Evolutionary conservation across 2,329 filamentous ascomycete species (phyloP), one percentile per base, ranked within the genome.

Genomic region (Rutstroemia sydowiana): DNA sequence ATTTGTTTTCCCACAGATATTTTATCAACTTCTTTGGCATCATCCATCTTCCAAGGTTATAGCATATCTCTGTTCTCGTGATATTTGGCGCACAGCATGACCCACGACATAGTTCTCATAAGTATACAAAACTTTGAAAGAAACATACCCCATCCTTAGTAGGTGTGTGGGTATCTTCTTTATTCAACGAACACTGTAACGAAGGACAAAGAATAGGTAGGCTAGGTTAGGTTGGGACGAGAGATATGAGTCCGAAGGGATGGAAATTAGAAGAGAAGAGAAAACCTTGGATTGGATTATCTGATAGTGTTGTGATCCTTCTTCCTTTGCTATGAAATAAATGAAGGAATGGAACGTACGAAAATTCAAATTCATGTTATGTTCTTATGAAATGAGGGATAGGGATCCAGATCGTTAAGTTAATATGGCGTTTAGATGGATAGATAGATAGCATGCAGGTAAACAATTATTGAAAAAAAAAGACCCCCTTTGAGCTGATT

Each of bases 361-460:
- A 37, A 18, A 37, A 20, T 11, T 32, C 45, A 30, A 28, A 31
- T 26, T 28, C 28, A 46, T n/a, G 20, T 16, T 16, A 39, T 39
- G 20, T 39, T 39, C 16, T 39, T 6, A 16, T 10, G 20, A 39
- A 14, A 23, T 23, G 14, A 13, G 47, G 23, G 20, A 23, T 23
- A 21, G 18, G 47, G 23, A 14, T 30, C 36, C n/a, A 51, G 39
- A 51, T 51, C 32, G 31, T 40, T 51, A 45, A 51, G 31, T 40
- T 51, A 45, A 51, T 51, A 45, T 37, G 48, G 41, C 48, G 32
- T 51, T 51, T 45, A 51, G 48, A 51, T 23, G 48, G 41, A 51
- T 51, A 51, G 41, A 51, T 51, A 51, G 41, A 51, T 51, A 45
- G 48, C 31, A 50, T 50, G 40, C 34, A 45, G 23, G 31, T 28